Percentiles rank a stretch among this genome's conserved stretches.
These are phyloP conservation scores for Endothia cerciana DNA, from an alignment of 2,329 filamentous ascomycete genomes.

Conservation along the genomic window DNA sequence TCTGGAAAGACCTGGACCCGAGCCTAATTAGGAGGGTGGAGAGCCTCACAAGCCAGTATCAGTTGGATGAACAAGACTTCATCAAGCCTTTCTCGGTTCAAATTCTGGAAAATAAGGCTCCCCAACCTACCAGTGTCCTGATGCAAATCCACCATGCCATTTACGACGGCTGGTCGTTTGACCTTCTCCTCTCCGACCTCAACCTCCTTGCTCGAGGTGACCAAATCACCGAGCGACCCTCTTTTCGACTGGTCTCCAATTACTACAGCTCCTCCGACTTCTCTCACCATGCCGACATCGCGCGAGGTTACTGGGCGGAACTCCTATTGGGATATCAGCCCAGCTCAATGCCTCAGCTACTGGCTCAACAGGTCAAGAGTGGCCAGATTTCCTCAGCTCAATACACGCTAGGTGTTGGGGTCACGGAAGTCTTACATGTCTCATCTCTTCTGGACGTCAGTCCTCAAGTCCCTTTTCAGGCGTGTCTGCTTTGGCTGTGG, in stretches of 20 bases:
- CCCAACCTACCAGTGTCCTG: conserved; percentile 34
- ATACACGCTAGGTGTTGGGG: conserved; percentile 41
- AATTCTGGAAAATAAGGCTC: conserved; percentile 39
- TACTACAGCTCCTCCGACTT: conserved; percentile 46
- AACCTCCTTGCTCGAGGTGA: conserved; percentile 48
- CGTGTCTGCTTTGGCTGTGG: conserved; percentile 69
- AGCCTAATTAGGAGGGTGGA: conserved; percentile 48
- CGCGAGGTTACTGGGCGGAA: conserved; percentile 71
- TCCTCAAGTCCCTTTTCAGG: conserved; percentile 76
- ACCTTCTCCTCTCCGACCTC: conserved; percentile 73
- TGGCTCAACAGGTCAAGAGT: conserved; percentile 25
- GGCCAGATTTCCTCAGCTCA: conserved; percentile 35
- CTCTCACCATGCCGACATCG: conserved; percentile 41
- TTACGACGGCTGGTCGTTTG: conserved; percentile 93
- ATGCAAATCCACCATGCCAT: conserved; percentile 78
- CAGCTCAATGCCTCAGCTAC: conserved; percentile 53
- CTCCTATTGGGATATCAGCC: conserved; percentile 62
- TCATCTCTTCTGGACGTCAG: conserved; percentile 54
- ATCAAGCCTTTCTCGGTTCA: conserved; percentile 67
- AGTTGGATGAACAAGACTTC: conserved; percentile 44
- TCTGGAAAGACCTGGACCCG: conserved; percentile 59
- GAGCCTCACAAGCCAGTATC: conserved; percentile 43
- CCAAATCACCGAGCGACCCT: conserved; percentile 47
- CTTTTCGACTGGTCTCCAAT: conserved; percentile 63
- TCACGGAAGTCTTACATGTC: conserved; percentile 39